Conservation (phyloP, 306 rosid species). For the Dalbergia oliveri region DNA sequence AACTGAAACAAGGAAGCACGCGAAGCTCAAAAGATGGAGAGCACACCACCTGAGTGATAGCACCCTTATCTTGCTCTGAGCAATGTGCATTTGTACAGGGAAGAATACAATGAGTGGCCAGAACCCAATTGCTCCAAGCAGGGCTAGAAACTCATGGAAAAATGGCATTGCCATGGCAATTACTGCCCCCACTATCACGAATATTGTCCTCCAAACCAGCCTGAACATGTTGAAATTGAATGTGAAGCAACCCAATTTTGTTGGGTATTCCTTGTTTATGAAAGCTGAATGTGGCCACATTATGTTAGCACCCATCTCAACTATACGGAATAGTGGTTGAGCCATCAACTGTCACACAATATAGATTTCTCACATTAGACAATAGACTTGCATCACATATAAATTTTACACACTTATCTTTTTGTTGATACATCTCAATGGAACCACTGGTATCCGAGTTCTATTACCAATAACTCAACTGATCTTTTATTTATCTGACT, state of each 20-base stretch:
- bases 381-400: too few species aligned
- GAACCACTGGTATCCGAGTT: too few species aligned
- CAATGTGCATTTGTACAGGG: conserved; percentile 70
- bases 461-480: too few species aligned
- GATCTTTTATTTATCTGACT: too few species aligned
- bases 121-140: conserved; percentile 72
- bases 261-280: conserved; percentile 44
- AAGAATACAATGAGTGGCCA: conserved; percentile 73
- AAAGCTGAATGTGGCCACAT: conserved; percentile 64
- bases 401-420: too few species aligned
- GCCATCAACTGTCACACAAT: conserved; percentile 52
- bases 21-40: conserved; percentile 57
- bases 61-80: conserved; percentile 50
- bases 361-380: background rate
- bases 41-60: conserved; percentile 51
- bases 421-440: too few species aligned
- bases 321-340: conserved; percentile 59
- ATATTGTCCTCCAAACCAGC: conserved; percentile 63
- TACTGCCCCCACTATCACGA: conserved; percentile 46
- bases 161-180: conserved; percentile 65
- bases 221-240: conserved; percentile 55
- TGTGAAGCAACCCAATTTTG: conserved; percentile 12
- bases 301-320: conserved; percentile 58
- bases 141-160: conserved; percentile 66
- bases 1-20: conserved; percentile 55